Percentiles rank a stretch among this genome's conserved stretches.
Conservation (phyloP, 768 basidiomycete genomes). For the Termitomyces sp. region DNA sequence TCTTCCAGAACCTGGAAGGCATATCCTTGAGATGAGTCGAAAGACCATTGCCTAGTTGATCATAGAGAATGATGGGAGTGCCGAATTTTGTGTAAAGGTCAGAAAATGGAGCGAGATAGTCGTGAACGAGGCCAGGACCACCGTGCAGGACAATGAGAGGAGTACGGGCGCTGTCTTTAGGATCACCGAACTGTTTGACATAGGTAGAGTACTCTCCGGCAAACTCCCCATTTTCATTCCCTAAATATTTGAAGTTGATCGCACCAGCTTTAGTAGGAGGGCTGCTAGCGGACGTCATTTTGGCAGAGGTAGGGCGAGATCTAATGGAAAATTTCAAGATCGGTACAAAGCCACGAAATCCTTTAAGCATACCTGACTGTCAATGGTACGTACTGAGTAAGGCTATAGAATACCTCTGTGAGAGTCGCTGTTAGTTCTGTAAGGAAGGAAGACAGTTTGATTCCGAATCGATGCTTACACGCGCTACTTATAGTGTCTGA, state of each 20-base stretch:
- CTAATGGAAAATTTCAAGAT: background rate
- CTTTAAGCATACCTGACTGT: background rate
- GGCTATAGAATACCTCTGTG: too few species aligned
- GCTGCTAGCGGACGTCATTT: slow-evolving; percentile 2
- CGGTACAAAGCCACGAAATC: background rate
- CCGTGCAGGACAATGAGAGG: slow-evolving; percentile 44
- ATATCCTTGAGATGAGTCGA: slow-evolving; percentile 49
- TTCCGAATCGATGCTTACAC: too few species aligned
- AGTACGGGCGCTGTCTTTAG: slow-evolving; percentile 3
- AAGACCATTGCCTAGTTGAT: slow-evolving; percentile 51
- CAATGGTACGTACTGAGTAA: too few species aligned
- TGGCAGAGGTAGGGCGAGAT: background rate
- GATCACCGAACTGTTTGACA: slow-evolving; percentile 13
- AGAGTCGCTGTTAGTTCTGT: too few species aligned
- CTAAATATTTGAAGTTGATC: slow-evolving; percentile 11
- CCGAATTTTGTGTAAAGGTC: slow-evolving; percentile 31
- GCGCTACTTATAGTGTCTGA: too few species aligned
- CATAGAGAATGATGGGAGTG: slow-evolving; percentile 51
- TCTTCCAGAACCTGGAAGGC: slow-evolving; percentile 44
- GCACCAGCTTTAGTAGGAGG: background rate
- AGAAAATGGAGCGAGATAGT: slow-evolving; percentile 40
- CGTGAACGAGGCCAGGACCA: slow-evolving; percentile 42
- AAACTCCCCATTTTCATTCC: background rate
- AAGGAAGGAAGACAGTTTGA: too few species aligned
- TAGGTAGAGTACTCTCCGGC: slow-evolving; percentile 10